phyloP scores from a whole-genome alignment of 352 stramenopile species.

The Plasmopara halstedii region DNA sequence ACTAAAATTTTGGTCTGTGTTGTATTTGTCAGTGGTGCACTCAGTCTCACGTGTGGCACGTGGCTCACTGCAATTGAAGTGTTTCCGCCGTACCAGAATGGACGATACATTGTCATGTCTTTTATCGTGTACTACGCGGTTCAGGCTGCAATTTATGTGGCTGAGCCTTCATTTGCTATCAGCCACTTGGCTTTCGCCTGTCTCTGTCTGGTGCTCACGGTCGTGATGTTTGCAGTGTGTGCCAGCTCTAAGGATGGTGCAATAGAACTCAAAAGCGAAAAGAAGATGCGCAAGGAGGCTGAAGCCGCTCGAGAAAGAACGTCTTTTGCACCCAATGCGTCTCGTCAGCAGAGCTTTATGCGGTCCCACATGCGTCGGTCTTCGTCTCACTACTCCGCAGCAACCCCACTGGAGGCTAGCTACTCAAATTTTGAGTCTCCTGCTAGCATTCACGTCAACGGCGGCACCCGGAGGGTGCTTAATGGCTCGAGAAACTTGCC shows the following conservation, averaged over 20 bases:
- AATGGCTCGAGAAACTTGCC: constrained; percentile 26
- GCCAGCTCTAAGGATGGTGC: constrained; percentile 75
- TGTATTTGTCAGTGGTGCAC: constrained; percentile 52
- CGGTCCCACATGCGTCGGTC: constrained; percentile 56
- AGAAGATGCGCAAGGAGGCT: constrained; percentile 59
- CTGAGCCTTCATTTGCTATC: constrained; percentile 58
- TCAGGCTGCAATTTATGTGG: constrained; percentile 56
- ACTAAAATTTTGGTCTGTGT: constrained; percentile 69
- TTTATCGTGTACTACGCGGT: constrained; percentile 73
- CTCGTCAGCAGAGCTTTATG: constrained; percentile 74
- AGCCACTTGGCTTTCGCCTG: constrained; percentile 72
- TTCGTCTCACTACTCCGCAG: constrained; percentile 44
- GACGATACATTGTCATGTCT: constrained; percentile 59
- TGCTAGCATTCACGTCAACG: constrained; percentile 21
- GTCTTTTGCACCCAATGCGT: constrained; percentile 44
- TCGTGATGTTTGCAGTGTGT: constrained; percentile 70
- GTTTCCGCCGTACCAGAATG: constrained; percentile 72
- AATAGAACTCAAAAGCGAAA: constrained; percentile 82
- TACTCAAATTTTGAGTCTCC: constrained; percentile 84
- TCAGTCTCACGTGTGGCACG: constrained; percentile 68
- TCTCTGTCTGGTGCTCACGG: constrained; percentile 58
- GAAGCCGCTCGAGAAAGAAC: constrained; percentile 39
- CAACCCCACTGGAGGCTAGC: constrained; percentile 44
- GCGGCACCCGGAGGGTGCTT: constrained; percentile 22
- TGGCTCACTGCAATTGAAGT: constrained; percentile 82